A percentile compares a stretch with the other conserved stretches of the same genome.
phyloP scores from a whole-genome alignment of 805 yeast species.

The Wickerhamiella qilinensis region DNA sequence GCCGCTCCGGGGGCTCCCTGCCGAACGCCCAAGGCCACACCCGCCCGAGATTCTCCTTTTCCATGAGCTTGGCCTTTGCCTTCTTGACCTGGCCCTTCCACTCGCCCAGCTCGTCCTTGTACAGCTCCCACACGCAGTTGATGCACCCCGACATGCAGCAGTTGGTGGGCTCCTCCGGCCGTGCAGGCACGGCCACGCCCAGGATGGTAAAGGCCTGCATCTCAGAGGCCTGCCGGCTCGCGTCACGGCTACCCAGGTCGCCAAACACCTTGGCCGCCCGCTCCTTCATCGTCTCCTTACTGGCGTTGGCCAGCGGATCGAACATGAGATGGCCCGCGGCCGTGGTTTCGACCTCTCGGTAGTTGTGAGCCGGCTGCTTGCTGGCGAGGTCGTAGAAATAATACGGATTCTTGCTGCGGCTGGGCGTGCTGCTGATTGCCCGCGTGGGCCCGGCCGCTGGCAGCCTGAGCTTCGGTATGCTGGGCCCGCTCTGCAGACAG shows the following conservation, averaged over 20 bases:
- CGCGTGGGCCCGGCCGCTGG: too few species aligned
- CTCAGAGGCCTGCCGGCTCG: constrained; percentile 19
- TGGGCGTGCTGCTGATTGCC: neutral
- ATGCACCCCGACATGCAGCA: constrained; percentile 97
- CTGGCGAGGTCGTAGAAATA: constrained; percentile 8
- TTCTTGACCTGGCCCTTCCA: constrained; percentile 60
- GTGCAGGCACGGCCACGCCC: constrained; percentile 67
- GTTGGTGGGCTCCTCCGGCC: constrained; percentile 81
- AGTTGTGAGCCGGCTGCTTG: constrained; percentile 4
- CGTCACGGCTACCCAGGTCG: constrained; percentile 20
- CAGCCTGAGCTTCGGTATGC: too few species aligned
- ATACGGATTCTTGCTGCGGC: constrained; percentile 9
- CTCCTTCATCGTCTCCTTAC: constrained; percentile 11
- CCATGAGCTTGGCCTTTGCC: constrained; percentile 17
- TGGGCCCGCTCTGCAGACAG: too few species aligned
- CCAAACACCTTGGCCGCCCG: constrained; percentile 21
- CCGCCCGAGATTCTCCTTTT: constrained; percentile 23
- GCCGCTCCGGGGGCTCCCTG: constrained; percentile 23
- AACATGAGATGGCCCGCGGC: constrained; percentile 6
- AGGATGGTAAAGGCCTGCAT: constrained; percentile 25
- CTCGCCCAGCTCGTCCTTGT: constrained; percentile 70
- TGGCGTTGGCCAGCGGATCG: constrained; percentile 10
- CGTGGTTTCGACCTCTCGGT: neutral
- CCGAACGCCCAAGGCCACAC: constrained; percentile 54
- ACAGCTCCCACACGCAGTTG: constrained; percentile 93